Evolutionary conservation across 2,329 filamentous ascomycete genomes (phyloP).

Genomic region (Paracoccidioides lutzii): DNA sequence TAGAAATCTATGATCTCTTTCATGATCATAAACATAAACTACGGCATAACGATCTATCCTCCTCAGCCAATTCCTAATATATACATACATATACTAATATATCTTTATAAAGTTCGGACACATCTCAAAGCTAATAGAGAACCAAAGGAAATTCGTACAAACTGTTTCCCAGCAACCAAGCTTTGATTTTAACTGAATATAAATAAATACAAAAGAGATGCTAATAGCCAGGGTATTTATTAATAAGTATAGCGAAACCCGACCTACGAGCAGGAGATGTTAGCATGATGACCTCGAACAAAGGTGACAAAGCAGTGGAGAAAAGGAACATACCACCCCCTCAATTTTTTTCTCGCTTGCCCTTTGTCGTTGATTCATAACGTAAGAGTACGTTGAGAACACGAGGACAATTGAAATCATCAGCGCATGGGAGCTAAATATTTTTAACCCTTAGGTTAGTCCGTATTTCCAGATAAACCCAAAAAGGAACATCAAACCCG

Average conservation of each 20-base stretch:
- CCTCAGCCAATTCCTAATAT: too few relatives aligned
- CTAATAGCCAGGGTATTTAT: not conserved
- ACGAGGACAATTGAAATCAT: conserved; percentile 42
- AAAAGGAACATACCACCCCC: conserved; percentile 21
- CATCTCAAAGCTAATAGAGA: not conserved
- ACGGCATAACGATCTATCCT: too few relatives aligned
- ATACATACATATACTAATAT: not conserved
- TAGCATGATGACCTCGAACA: not conserved
- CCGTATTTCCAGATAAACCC: not conserved
- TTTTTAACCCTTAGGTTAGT: not conserved
- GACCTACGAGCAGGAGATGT: conserved; percentile 10
- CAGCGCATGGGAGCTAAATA: conserved; percentile 42
- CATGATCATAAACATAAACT: not conserved
- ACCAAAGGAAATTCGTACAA: not conserved
- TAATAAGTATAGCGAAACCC: conserved; percentile 26
- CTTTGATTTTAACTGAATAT: not conserved
- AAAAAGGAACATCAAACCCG: not conserved
- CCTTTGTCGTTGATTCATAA: conserved; percentile 38
- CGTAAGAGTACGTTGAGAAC: conserved; percentile 43
- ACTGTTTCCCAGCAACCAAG: not conserved
- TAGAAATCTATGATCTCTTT: not conserved
- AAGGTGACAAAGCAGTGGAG: not conserved
- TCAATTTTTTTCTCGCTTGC: conserved; percentile 40
- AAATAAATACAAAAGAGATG: not conserved
- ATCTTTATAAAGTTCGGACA: not conserved